Conservation (phyloP, 345 rosid species). For the Syzygium aromaticum region DNA sequence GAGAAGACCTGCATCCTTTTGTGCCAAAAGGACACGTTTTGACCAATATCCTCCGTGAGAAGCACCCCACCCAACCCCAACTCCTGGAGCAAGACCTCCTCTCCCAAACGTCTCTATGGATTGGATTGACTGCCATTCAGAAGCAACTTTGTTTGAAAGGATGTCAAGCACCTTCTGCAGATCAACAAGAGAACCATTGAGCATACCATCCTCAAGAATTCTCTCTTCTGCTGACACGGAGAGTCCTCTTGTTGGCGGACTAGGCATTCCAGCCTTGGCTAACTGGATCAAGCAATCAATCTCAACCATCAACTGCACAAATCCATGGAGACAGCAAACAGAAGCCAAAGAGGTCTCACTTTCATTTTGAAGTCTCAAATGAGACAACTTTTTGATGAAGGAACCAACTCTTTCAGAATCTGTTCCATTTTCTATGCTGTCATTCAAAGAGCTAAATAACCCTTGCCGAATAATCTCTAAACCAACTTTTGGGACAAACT, state of each 20-base stretch:
- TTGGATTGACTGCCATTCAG: constrained; percentile 54
- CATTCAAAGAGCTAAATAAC: constrained; percentile 31
- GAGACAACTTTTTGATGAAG: constrained; percentile 43
- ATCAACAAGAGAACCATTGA: constrained; percentile 39
- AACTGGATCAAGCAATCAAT: constrained; percentile 52
- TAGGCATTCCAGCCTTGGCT: constrained; percentile 28
- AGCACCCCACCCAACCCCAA: constrained; percentile 93
- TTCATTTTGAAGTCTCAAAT: constrained; percentile 37
- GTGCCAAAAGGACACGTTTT: constrained; percentile 43
- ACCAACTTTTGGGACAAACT: constrained; percentile 84
- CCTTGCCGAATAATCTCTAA: constrained; percentile 53
- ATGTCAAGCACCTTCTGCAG: constrained; percentile 30
- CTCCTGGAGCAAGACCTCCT: constrained; percentile 92
- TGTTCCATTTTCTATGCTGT: constrained; percentile 12
- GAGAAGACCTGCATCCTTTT: constrained; percentile 54
- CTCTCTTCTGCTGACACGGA: constrained; percentile 39
- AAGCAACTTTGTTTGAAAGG: constrained; percentile 36
- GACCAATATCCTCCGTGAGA: constrained; percentile 93
- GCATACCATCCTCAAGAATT: constrained; percentile 55
- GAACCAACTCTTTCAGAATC: constrained; percentile 26
- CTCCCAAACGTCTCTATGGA: constrained; percentile 72
- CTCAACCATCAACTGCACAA: constrained; percentile 30
- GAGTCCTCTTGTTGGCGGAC: constrained; percentile 21
- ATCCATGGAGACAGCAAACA: constrained; percentile 58
- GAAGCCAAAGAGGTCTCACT: constrained; percentile 58